These are phyloP conservation scores for Discostella stelligera DNA, from an alignment of 352 stramenopile species.

Conservation along the genomic window DNA sequence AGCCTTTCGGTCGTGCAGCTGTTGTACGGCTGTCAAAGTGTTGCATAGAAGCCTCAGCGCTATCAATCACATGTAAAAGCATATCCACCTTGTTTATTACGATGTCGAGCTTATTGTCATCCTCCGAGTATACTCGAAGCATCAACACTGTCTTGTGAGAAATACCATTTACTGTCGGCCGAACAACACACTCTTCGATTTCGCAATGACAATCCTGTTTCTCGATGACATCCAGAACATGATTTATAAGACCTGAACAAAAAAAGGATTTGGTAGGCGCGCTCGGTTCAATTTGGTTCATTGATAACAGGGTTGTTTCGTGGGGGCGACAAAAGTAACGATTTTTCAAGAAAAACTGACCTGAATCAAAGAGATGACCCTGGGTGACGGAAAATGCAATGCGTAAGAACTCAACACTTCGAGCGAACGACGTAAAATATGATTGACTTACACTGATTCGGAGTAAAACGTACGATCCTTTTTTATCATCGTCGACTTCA, in stretches of 20 bases:
- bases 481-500: constrained; percentile 20
- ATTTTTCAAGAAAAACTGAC: too few species aligned
- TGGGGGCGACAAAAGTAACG: too few species aligned
- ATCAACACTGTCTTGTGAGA: constrained; percentile 57
- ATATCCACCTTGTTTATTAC: constrained; percentile 87
- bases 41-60: constrained; percentile 85
- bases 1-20: constrained; percentile 9
- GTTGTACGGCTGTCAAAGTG: constrained; percentile 37
- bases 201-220: constrained; percentile 86
- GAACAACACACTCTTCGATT: constrained; percentile 89
- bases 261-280: too few species aligned
- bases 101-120: constrained; percentile 81
- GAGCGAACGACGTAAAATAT: not conserved
- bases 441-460: constrained; percentile 30
- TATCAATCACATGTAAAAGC: constrained; percentile 85
- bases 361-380: constrained; percentile 95
- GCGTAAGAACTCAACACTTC: constrained; percentile 2
- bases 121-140: constrained; percentile 53
- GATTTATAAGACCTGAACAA: constrained; percentile 94
- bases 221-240: constrained; percentile 92
- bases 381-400: constrained; percentile 49
- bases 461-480: constrained; percentile 41
- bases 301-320: too few species aligned
- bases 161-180: constrained; percentile 71
- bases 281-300: too few species aligned